phyloP scores from a whole-genome alignment of 2,329 filamentous ascomycete species.

The Epichloe bromicola region DNA sequence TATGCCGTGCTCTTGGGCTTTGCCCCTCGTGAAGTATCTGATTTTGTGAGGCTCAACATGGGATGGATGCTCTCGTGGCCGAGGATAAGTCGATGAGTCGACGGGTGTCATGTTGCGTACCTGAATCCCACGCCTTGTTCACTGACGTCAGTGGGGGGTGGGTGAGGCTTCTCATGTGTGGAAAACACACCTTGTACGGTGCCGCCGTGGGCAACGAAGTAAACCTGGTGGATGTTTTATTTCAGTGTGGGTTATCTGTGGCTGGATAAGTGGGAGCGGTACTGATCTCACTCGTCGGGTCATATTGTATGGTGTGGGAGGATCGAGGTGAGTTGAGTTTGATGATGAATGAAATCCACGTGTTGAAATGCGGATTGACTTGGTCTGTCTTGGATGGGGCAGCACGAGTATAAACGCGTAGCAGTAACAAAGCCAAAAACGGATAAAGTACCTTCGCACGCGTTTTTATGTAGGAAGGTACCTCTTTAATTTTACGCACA shows the following conservation, averaged over 20 bases:
- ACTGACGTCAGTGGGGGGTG: slow-evolving; percentile 13
- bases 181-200: slow-evolving; percentile 48
- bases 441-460: no score
- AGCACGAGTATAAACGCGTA: background rate
- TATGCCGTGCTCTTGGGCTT: slow-evolving; percentile 34
- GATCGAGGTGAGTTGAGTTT: background rate
- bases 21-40: slow-evolving; percentile 42
- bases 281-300: slow-evolving; percentile 19
- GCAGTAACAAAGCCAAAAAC: no score
- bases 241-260: background rate
- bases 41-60: no score
- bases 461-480: no score
- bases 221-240: slow-evolving; percentile 32
- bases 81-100: no score
- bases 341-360: no score
- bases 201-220: slow-evolving; percentile 52
- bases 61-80: no score
- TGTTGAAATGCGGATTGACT: no score
- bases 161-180: background rate
- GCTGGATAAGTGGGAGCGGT: background rate
- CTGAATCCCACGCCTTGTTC: slow-evolving; percentile 44
- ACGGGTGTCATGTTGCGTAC: slow-evolving; percentile 15
- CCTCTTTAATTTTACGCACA: no score
- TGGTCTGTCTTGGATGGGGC: background rate
- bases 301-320: slow-evolving; percentile 12